These are phyloP conservation scores for Ceratobasidium sp. DNA, from an alignment of 1,284 basidiomycete species.

Conservation along the genomic window DNA sequence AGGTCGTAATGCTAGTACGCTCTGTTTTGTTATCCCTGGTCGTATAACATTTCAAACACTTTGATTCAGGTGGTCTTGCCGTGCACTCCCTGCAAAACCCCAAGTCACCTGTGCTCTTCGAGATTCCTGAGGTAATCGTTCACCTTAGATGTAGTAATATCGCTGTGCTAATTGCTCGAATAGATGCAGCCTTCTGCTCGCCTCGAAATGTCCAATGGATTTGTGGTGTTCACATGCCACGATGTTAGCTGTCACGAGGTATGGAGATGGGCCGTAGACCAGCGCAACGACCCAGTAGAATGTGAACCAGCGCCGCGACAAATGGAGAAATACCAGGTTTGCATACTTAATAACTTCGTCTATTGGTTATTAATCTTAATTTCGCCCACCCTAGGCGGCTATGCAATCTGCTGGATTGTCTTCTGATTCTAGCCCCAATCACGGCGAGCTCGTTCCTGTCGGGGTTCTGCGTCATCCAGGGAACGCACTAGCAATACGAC, in stretches of 20 bases:
- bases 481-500: not conserved
- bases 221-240: conserved; percentile 5
- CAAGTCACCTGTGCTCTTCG: not conserved
- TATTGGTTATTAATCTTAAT: not conserved
- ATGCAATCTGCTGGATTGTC: not conserved
- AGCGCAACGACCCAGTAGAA: not conserved
- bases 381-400: not conserved
- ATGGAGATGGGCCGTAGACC: conserved; percentile 23
- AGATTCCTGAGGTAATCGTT: not conserved
- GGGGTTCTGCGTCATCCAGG: not conserved
- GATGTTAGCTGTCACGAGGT: not conserved
- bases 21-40: not conserved
- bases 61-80: not conserved
- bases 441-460: conserved; percentile 9
- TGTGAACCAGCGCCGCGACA: not conserved
- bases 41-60: not conserved
- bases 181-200: conserved; percentile 11
- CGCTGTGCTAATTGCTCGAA: not conserved
- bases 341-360: not conserved
- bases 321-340: not conserved
- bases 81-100: conserved; percentile 12
- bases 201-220: conserved; percentile 26
- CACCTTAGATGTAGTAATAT: not conserved
- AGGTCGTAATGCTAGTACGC: not conserved
- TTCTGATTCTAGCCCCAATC: not conserved